Base-by-base conservation (phyloP, 2,329 filamentous ascomycete species). In the Aciculosporium take region DNA sequence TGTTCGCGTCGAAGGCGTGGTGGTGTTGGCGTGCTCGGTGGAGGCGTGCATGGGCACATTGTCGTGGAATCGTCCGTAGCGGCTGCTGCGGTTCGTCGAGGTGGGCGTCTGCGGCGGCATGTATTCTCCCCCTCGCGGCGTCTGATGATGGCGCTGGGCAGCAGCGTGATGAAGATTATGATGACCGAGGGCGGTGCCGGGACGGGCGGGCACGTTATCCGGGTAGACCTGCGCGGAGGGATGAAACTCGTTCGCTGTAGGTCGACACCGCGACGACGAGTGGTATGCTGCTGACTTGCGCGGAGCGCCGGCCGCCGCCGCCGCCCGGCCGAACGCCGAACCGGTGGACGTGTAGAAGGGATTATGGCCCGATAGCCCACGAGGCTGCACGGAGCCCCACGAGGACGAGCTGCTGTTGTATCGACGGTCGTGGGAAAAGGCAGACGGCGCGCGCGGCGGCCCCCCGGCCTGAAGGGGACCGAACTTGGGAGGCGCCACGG, bases 161-260 rank as follows among this genome's bases (percentile, higher is more conserved):
- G 18, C 31, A 21, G 31, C 18, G 23, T 17, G 15, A 23, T 13
- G 15, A 24, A 21, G 32, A 24, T 20, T 20, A n/a, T 31, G 39
- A 21, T 45, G 40, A 10, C 45, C 48, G 29, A 49, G 54, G 18
- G 50, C 48, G 6, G 47, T 51, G 35, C 49, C 51, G 7, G 43
- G 43, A 15, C 43, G 43, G 10, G 20, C 7, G 23, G 43, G 39
- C 18, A 15, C 24, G 10, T 27, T 24, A 15, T 42, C 40, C 10
- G 33, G 24, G 8, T 35, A 34, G 9, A 20, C 10, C 17, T 40
- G 17, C 15, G 33, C 32, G 17, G 33, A 34, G 12, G 56, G 57
- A 21, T 55, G 57, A 21, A 59, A 58, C 41, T 62, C 59, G 4
- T 53, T 49, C n/a, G 55, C 57, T 27, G 51, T 55, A 27, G 56